phyloP scores from a whole-genome alignment of 1,139 yeast species.

The Diutina neorugosa region DNA sequence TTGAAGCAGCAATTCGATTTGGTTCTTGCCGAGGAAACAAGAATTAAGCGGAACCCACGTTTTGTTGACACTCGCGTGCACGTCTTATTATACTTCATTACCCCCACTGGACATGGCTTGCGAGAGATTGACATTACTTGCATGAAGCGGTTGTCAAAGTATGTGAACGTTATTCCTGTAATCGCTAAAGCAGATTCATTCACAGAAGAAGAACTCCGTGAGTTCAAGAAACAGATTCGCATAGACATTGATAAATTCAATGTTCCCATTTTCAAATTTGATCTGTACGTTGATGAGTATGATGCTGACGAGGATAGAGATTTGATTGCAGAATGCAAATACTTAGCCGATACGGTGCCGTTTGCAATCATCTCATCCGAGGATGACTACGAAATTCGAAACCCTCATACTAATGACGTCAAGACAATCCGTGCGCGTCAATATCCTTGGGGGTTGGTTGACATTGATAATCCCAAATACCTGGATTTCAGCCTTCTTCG shows the following conservation, averaged over 20 bases:
- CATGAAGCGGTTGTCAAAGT: slow-evolving; percentile 63
- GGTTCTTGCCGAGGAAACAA: slow-evolving; percentile 81
- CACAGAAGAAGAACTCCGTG: slow-evolving; percentile 59
- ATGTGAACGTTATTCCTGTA: slow-evolving; percentile 83
- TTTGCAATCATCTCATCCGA: slow-evolving; percentile 81
- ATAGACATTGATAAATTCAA: slow-evolving; percentile 67
- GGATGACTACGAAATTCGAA: slow-evolving; percentile 35
- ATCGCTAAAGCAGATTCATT: slow-evolving; percentile 81
- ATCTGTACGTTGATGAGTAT: slow-evolving; percentile 29
- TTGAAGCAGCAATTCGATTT: slow-evolving; percentile 87
- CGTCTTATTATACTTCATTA: slow-evolving; percentile 55
- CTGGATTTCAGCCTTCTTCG: slow-evolving; percentile 80
- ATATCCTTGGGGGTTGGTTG: slow-evolving; percentile 92
- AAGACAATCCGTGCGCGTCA: slow-evolving; percentile 59
- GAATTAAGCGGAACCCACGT: slow-evolving; percentile 79
- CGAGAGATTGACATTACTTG: slow-evolving; percentile 66
- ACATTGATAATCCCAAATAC: slow-evolving; percentile 67
- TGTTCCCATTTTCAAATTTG: slow-evolving; percentile 78
- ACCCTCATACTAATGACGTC: slow-evolving; percentile 42
- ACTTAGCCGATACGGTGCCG: slow-evolving; percentile 65
- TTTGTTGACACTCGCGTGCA: slow-evolving; percentile 72
- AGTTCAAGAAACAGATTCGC: slow-evolving; percentile 40
- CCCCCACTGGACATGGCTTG: slow-evolving; percentile 70
- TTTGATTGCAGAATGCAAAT: slow-evolving; percentile 69
- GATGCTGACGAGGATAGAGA: slow-evolving; percentile 46